A percentile compares a stretch with the other conserved stretches of the same genome.
These are phyloP conservation scores for Colletotrichum sp. DNA, from an alignment of 2,329 filamentous ascomycete species.

Conservation along the genomic window DNA sequence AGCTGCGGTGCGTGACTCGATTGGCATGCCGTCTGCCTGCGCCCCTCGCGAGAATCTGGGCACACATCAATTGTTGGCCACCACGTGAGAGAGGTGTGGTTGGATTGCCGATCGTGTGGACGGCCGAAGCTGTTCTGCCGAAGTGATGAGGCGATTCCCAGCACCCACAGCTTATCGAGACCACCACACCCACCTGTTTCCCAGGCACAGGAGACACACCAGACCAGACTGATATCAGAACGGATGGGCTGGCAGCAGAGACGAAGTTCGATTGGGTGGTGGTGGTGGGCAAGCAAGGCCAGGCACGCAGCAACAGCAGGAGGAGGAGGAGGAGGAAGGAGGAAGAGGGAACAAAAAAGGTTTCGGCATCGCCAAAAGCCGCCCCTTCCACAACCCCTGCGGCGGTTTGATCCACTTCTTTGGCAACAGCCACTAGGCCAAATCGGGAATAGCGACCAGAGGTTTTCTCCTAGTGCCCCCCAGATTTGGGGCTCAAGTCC, in stretches of 20 bases:
- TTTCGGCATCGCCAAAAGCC: conserved; percentile 19
- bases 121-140: neutral
- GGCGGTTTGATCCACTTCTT: conserved; percentile 22
- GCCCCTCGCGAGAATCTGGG: neutral
- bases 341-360: conserved; percentile 12
- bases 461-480: conserved; percentile 19
- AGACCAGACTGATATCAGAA: neutral
- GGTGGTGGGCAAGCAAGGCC: neutral
- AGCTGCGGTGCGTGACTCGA: conserved; percentile 8
- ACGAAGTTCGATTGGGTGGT: neutral
- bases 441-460: neutral
- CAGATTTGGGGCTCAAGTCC: conserved; percentile 22
- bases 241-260: neutral
- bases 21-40: neutral
- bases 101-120: neutral
- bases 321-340: neutral
- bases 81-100: neutral
- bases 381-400: conserved; percentile 20
- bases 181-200: conserved; percentile 2
- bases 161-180: neutral
- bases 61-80: neutral
- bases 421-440: conserved; percentile 3
- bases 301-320: neutral
- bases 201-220: neutral
- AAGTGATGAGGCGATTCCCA: conserved; percentile 10